phyloP scores from a whole-genome alignment of 1,284 basidiomycete species.

The Ganoderma lingzhi region DNA sequence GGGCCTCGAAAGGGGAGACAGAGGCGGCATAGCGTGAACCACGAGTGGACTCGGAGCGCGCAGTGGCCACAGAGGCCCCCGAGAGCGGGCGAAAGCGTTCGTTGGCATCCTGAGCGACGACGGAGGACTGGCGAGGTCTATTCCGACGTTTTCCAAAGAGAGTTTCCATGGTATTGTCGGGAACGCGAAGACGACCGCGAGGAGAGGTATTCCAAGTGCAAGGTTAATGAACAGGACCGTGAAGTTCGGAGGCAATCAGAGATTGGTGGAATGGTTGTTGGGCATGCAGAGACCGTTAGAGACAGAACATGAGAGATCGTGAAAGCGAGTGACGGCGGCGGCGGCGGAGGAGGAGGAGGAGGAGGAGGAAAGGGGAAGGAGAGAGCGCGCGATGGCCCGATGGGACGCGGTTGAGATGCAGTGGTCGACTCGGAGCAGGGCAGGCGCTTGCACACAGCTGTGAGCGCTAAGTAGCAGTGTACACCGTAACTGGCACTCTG shows the following conservation, averaged over 20 bases:
- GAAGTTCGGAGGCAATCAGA: constrained; percentile 8
- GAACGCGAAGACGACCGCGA: constrained; percentile 12
- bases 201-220: constrained; percentile 12
- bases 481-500: neutral
- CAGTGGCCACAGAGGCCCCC: constrained; percentile 51
- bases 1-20: constrained; percentile 56
- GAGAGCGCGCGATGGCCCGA: neutral
- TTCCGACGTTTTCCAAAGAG: constrained; percentile 64
- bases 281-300: constrained; percentile 23
- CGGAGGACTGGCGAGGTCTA: constrained; percentile 58
- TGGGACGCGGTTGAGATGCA: constrained; percentile 6
- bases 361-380: neutral
- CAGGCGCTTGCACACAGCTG: neutral
- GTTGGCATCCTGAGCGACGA: constrained; percentile 50
- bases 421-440: constrained; percentile 6
- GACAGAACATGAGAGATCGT: constrained; percentile 26
- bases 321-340: constrained; percentile 1
- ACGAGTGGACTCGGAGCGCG: constrained; percentile 66
- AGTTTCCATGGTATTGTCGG: constrained; percentile 54
- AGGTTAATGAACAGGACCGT: constrained; percentile 16
- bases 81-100: constrained; percentile 52
- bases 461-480: too few relatives aligned
- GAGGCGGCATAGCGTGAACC: constrained; percentile 70
- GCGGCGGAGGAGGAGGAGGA: neutral
- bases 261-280: neutral